A percentile compares a stretch with the other conserved stretches of the same genome.
Conservation (phyloP, 2,329 filamentous ascomycete species). For the Microascus cirrosus region DNA sequence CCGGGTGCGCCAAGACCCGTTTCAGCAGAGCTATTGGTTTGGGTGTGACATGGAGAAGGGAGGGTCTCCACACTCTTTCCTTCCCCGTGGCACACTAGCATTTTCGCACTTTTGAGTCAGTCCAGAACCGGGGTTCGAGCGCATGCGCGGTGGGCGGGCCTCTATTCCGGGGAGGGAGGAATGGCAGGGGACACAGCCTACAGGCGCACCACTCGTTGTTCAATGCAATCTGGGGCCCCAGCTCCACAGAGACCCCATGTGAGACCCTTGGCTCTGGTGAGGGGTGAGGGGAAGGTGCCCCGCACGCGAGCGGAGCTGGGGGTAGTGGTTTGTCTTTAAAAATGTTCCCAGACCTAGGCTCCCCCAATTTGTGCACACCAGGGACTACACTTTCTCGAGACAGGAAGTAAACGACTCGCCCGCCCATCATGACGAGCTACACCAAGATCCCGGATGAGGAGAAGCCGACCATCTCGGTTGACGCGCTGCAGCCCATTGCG, state of each 20-base stretch:
- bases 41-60: not conserved
- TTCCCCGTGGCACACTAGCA: not conserved
- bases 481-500: constrained; percentile 52
- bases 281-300: not conserved
- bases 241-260: too few relatives aligned
- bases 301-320: not conserved
- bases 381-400: not conserved
- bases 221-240: not conserved
- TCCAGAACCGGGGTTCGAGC: not conserved
- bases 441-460: constrained; percentile 53
- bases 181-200: not conserved
- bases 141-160: not conserved
- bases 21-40: not conserved
- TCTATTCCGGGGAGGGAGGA: not conserved
- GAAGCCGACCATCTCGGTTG: constrained; percentile 52
- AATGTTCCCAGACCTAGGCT: not conserved
- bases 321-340: not conserved
- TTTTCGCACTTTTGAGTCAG: not conserved
- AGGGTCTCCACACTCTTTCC: not conserved
- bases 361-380: not conserved
- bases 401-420: not conserved
- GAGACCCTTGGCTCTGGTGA: not conserved
- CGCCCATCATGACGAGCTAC: constrained; percentile 57
- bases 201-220: not conserved
- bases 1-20: not conserved